phyloP scores from a whole-genome alignment of 768 basidiomycete genomes.

The Mycena polygramma region DNA sequence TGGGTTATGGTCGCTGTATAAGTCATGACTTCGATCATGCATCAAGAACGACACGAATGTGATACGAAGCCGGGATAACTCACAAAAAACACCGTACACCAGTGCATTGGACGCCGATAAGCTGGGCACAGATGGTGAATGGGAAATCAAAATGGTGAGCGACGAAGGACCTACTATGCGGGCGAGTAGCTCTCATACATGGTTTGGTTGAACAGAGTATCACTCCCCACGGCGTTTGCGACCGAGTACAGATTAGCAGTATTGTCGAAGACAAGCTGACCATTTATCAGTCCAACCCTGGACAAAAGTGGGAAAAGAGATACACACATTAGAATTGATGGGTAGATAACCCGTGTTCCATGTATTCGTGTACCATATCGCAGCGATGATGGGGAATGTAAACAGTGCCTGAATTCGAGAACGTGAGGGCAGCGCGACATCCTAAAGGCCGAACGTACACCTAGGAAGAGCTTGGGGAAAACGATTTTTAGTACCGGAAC shows the following conservation, averaged over 20 bases:
- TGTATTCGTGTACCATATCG: slow-evolving; percentile 44
- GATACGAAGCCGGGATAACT: slow-evolving; percentile 18
- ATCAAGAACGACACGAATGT: slow-evolving; percentile 38
- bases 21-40: slow-evolving; percentile 19
- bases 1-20: slow-evolving; percentile 54
- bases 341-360: slow-evolving; percentile 55
- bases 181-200: slow-evolving; percentile 55
- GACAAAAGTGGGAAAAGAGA: neutral
- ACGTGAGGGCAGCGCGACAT: no score
- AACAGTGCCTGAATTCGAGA: slow-evolving; percentile 15
- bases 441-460: neutral
- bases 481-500: neutral
- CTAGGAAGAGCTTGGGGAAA: slow-evolving; percentile 24
- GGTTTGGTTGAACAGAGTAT: slow-evolving; percentile 48
- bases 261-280: slow-evolving; percentile 53
- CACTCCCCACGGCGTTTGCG: slow-evolving; percentile 49
- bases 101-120: slow-evolving; percentile 44
- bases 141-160: neutral
- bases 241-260: slow-evolving; percentile 56
- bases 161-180: slow-evolving; percentile 40
- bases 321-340: slow-evolving; percentile 50
- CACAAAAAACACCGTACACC: slow-evolving; percentile 43
- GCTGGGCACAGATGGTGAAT: neutral
- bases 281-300: no score
- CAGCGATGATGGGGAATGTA: slow-evolving; percentile 25